Evolutionary conservation across 192 early-diverging fungal species (phyloP).

Genomic region (Entrophospora sp.): DNA sequence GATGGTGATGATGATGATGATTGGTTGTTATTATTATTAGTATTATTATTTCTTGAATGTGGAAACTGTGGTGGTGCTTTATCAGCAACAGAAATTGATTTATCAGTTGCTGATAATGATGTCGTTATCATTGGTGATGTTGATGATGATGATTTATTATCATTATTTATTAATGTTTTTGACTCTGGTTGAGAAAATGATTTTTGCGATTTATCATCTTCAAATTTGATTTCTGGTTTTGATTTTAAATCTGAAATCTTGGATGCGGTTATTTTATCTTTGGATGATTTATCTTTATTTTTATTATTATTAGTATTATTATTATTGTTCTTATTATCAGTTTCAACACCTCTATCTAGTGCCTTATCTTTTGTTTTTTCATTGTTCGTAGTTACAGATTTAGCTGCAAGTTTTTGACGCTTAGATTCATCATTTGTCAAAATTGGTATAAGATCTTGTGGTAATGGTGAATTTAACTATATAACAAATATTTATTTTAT

Average conservation of each 20-base stretch:
- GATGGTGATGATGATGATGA: too few species aligned
- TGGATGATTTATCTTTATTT: constrained; percentile 17
- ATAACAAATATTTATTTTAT: neutral
- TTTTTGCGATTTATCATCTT: constrained; percentile 13
- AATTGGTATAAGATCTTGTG: constrained; percentile 72
- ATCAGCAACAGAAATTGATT: constrained; percentile 17
- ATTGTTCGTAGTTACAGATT: neutral
- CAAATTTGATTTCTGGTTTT: constrained; percentile 13
- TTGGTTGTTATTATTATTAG: too few species aligned
- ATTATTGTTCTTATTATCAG: neutral
- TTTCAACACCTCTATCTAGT: neutral
- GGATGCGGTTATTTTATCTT: neutral
- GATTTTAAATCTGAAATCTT: neutral
- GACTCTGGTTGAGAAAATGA: too few species aligned
- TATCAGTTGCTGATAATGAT: too few species aligned
- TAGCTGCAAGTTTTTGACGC: constrained; percentile 1
- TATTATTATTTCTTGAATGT: neutral
- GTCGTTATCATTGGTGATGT: neutral
- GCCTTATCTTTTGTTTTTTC: constrained; percentile 11
- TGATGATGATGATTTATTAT: neutral
- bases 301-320: neutral
- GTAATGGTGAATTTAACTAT: constrained; percentile 70
- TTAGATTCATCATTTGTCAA: constrained; percentile 44
- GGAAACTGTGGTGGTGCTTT: constrained; percentile 6
- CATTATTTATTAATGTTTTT: too few species aligned